Percentiles rank a stretch among this genome's conserved stretches.
phyloP scores from a whole-genome alignment of 345 rosid species.

The Stellera chamaejasme region DNA sequence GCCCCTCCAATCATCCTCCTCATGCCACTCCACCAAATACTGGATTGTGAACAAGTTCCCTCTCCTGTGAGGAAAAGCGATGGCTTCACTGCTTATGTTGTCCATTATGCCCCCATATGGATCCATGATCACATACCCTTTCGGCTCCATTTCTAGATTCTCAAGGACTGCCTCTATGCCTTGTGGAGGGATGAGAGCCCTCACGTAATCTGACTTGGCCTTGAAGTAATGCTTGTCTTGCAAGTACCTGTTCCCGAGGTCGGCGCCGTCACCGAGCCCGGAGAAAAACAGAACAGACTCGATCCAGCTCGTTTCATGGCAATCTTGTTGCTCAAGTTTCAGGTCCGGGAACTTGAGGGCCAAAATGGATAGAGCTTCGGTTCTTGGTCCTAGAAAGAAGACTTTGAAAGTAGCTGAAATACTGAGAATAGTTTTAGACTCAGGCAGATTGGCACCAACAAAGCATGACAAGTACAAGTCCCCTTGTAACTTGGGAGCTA shows the following conservation, averaged over 20 bases:
- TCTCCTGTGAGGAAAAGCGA: slow-evolving; percentile 50
- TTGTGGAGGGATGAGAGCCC: slow-evolving; percentile 19
- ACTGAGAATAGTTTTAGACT: slow-evolving; percentile 8
- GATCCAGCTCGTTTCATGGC: slow-evolving; percentile 49
- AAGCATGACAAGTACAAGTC: slow-evolving; percentile 35
- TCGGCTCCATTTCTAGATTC: slow-evolving; percentile 25
- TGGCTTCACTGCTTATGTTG: slow-evolving; percentile 28
- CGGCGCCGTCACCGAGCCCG: slow-evolving; percentile 23
- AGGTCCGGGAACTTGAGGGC: slow-evolving; percentile 27
- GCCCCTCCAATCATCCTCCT: slow-evolving; percentile 20
- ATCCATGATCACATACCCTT: slow-evolving; percentile 30
- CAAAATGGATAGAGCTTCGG: slow-evolving; percentile 21
- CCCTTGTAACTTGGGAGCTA: slow-evolving; percentile 24
- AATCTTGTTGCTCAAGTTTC: slow-evolving; percentile 23
- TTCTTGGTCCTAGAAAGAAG: slow-evolving; percentile 36
- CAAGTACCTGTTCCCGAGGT: slow-evolving; percentile 20
- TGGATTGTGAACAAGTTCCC: slow-evolving; percentile 41
- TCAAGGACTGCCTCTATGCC: slow-evolving; percentile 24
- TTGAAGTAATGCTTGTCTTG: slow-evolving; percentile 33
- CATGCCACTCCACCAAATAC: slow-evolving; percentile 42
- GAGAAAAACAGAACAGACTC: slow-evolving; percentile 37
- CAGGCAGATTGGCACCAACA: slow-evolving; percentile 26
- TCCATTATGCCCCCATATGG: slow-evolving; percentile 53
- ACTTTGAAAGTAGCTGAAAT: slow-evolving; percentile 37
- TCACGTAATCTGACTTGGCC: slow-evolving; percentile 50